Conservation (phyloP, 2,329 filamentous ascomycete species). For the Aureobasidium namibiae region DNA sequence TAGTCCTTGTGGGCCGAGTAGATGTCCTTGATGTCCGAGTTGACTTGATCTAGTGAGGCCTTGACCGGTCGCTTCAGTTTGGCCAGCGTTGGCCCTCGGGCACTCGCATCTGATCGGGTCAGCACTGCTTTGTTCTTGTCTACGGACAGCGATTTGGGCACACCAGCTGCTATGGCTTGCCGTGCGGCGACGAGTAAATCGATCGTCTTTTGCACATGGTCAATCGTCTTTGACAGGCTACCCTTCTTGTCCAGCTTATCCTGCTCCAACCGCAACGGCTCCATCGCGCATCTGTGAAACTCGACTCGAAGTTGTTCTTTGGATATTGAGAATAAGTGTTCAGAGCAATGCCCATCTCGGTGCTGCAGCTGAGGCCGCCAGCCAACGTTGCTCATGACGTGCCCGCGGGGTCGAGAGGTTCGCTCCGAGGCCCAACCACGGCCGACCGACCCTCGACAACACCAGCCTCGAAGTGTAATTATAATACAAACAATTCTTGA, state of each 20-base stretch:
- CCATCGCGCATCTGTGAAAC: slow-evolving; percentile 36
- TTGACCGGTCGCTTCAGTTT: slow-evolving; percentile 83
- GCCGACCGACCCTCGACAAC: not conserved
- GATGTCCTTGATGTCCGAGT: slow-evolving; percentile 72
- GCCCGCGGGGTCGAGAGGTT: slow-evolving; percentile 1
- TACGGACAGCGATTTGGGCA: slow-evolving; percentile 16
- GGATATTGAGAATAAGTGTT: not conserved
- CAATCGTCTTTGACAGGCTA: slow-evolving; percentile 61
- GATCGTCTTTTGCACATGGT: slow-evolving; percentile 77
- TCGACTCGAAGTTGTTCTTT: not conserved
- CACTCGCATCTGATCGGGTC: not conserved
- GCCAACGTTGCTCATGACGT: not conserved
- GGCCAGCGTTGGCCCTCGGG: slow-evolving; percentile 59
- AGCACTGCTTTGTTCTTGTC: not conserved
- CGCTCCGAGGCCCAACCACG: slow-evolving; percentile 2
- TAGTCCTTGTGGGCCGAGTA: slow-evolving; percentile 77
- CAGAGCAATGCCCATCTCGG: not conserved
- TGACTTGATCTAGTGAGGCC: slow-evolving; percentile 69
- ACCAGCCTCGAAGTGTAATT: not conserved
- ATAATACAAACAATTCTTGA: not conserved
- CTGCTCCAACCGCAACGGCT: slow-evolving; percentile 64
- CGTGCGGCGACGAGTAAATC: slow-evolving; percentile 66
- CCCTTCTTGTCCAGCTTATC: slow-evolving; percentile 61
- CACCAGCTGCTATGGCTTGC: slow-evolving; percentile 64
- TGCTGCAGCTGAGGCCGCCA: not conserved